Evolutionary conservation across 2,329 filamentous ascomycete genomes (phyloP), one percentile per base, ranked within the genome.

Genomic region (Aspergillus ustus): DNA sequence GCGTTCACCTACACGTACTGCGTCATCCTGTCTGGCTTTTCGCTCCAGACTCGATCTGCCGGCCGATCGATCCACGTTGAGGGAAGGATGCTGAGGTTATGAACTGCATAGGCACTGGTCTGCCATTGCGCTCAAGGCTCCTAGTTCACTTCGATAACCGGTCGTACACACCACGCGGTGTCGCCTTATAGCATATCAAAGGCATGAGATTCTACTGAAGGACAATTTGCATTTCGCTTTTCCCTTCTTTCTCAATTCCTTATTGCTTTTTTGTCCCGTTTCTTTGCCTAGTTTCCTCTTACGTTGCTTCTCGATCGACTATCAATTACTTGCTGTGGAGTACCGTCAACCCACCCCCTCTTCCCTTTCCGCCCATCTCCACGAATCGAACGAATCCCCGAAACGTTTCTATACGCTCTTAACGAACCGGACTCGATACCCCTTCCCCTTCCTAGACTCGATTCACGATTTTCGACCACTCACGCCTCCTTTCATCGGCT

Each of bases 51-150:
- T 59, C 58, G 43, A 53, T 54, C 52, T 51, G 59, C 60, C 60
- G 40, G 65, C 55, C 57, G 52, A 63, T 50, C 62, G 52, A 61
- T 53, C 64, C 55, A 60, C 61, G 34, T 60, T 57, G 55, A 65
- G 67, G 63, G 70, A 74, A 62, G 60, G 55, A 78, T 78, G 75
- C 68, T 74, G 72, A 77, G 73, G 75, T 69, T 71, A 78, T 78
- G 75, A 75, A 70, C 69, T 67, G 62, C 71, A 73, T 69, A 73
- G 73, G 72, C 73, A 73, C 67, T 73, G 71, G 72, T 66, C 74
- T 75, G 66, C 69, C 69, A 67, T 74, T 77, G 76, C 75, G 75
- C 75, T 75, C 73, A 74, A 70, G 72, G 73, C 75, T 76, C 72
- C 73, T 75, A 70, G 73, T 74, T 70, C 73, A 71, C 68, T 69